Conservation (phyloP, 1,139 yeast species). For the Saccharomycopsis hybrid region DNA sequence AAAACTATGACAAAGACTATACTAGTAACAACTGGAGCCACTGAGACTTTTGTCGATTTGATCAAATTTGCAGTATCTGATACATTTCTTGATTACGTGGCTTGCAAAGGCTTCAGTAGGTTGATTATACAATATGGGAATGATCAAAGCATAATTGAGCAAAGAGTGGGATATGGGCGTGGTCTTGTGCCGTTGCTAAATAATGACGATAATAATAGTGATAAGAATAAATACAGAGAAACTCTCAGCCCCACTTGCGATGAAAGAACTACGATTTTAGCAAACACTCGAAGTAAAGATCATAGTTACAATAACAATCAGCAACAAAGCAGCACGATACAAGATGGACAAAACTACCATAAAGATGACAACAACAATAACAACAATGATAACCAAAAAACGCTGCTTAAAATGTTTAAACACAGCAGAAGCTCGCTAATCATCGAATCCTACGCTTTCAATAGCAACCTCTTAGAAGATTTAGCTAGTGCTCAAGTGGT, state of each 20-base stretch:
- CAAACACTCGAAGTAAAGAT: too few relatives aligned
- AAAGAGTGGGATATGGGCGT: constrained; percentile 1
- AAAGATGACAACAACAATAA: too few relatives aligned
- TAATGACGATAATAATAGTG: too few relatives aligned
- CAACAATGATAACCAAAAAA: too few relatives aligned
- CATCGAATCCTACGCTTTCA: constrained; percentile 44
- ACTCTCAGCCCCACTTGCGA: too few relatives aligned
- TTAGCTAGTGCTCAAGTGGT: constrained; percentile 47
- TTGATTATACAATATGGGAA: constrained; percentile 69
- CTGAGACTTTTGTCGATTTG: constrained; percentile 65
- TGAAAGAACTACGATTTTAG: too few relatives aligned
- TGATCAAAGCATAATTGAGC: constrained; percentile 30
- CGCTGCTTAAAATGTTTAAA: too few relatives aligned
- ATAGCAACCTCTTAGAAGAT: constrained; percentile 34
- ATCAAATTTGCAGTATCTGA: constrained; percentile 36
- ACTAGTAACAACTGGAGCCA: constrained; percentile 77
- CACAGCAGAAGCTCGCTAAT: constrained; percentile 20
- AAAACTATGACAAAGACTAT: constrained; percentile 25
- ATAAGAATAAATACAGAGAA: too few relatives aligned
- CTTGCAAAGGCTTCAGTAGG: constrained; percentile 32
- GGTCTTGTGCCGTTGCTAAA: too few relatives aligned
- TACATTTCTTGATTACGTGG: constrained; percentile 34
- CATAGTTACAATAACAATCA: too few relatives aligned
- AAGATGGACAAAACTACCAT: too few relatives aligned
- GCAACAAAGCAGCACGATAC: too few relatives aligned